Evolutionary conservation across 2,329 filamentous ascomycete genomes (phyloP), one percentile per base, ranked within the genome.

Genomic region (Stagonosporopsis vannaccii): DNA sequence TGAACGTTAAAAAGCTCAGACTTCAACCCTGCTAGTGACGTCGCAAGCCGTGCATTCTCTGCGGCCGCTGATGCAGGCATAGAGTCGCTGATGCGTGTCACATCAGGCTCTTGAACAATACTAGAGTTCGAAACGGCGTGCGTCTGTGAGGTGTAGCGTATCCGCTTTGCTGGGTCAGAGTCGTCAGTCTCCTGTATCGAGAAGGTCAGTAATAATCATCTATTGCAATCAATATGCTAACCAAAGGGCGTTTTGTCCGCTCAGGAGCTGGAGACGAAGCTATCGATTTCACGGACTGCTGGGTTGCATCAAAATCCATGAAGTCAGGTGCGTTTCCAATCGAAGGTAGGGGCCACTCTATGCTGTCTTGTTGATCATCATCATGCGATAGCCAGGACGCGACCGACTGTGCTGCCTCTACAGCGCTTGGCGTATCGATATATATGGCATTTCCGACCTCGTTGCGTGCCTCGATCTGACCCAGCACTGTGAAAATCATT

Each of bases 31-130:
- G 45, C 52, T 11, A 70, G 41, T n/a, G 52, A 51, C 20, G 50
- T 46, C 15, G 40, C 58, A 3, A 69, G 52, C 6, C 39, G 49
- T 25, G 58, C 30, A 13, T 46, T 32, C 20, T 65, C 56, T 6
- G 47, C 43, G 9, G 35, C 52, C 20, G 65, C 62, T 6, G 69
- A 70, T 11, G 70, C 67, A 8, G 70, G 71, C 51, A 78, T 67
- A 0, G 78, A 80, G 58, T 80, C 77, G 52, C 77, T 81, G 43
- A 79, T 65, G 23, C 74, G 77, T 1, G 76, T 78, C 20, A 75
- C 59, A 6, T 78, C 75, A 30, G 59, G 51, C 9, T 59, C 54
- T 3, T 63, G 58, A 9, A 60, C 50, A 0, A 25, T 11, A 26
- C 22, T 63, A n/a, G 49, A 57, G 25, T 32, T 41, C 13, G 55